Percentiles rank a stretch among this genome's conserved stretches.
Conservation (phyloP, 176 grass and related monocot genomes). For the Eremochloa ophiuroides region DNA sequence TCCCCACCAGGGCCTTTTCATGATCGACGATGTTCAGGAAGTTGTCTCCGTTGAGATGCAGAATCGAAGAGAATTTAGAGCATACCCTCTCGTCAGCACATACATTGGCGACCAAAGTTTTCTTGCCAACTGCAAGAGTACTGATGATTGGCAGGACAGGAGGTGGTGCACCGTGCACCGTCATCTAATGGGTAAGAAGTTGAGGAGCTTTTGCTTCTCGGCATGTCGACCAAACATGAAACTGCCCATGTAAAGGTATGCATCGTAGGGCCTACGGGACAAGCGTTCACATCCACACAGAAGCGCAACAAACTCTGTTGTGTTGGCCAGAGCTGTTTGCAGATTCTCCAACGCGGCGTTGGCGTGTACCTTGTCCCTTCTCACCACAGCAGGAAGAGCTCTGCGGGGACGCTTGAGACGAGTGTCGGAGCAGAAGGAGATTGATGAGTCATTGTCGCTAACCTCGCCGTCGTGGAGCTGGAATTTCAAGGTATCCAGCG, state of each 20-base stretch:
- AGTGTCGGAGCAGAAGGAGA: not conserved
- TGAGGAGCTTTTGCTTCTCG: constrained; percentile 8
- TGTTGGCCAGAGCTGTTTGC: not conserved
- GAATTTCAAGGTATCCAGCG: not conserved
- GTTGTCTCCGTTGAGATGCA: not conserved
- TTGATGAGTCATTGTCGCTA: not conserved
- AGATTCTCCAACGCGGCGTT: not conserved
- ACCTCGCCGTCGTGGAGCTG: not conserved
- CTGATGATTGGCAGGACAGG: not conserved
- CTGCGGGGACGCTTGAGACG: not conserved
- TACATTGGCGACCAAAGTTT: constrained; percentile 6
- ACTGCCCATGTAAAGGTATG: not conserved
- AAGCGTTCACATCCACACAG: not conserved
- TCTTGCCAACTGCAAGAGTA: not conserved
- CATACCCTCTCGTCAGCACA: not conserved
- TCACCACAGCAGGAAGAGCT: not conserved
- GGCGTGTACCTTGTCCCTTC: not conserved
- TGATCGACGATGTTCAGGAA: not conserved
- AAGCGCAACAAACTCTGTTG: not conserved
- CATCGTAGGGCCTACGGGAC: not conserved
- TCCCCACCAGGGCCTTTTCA: not conserved
- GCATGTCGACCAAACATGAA: constrained; percentile 23
- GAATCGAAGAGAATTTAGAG: not conserved
- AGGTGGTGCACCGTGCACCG: not conserved
- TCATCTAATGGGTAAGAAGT: not conserved